Evolutionary conservation across 768 basidiomycete genomes (phyloP).

Genomic region (Leccinum aurantiacum): DNA sequence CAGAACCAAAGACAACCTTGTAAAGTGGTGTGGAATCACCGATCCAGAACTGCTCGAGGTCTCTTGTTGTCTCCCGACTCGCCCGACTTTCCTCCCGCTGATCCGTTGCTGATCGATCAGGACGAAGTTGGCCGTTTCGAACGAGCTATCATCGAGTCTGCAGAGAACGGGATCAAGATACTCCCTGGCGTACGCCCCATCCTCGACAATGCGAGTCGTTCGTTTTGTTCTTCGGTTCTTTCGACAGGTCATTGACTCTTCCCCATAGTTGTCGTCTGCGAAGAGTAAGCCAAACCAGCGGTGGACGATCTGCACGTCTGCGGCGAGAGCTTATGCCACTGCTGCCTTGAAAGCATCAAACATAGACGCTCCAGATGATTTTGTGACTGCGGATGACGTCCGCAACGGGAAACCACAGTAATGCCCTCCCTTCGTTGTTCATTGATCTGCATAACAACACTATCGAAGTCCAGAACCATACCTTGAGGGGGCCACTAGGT

Average conservation of each 20-base stretch:
- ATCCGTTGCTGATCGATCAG: constrained; percentile 35
- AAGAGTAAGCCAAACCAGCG: constrained; percentile 50
- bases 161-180: constrained; percentile 59
- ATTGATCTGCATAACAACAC: constrained; percentile 4
- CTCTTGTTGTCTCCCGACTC: constrained; percentile 6
- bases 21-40: constrained; percentile 64
- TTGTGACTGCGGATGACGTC: constrained; percentile 86
- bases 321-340: constrained; percentile 73
- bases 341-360: constrained; percentile 66
- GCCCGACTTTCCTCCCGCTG: not conserved
- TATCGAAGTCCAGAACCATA: constrained; percentile 79
- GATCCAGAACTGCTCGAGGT: constrained; percentile 74
- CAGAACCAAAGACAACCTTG: constrained; percentile 80
- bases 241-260: constrained; percentile 8
- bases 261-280: constrained; percentile 27
- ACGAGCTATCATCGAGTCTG: constrained; percentile 66
- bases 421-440: constrained; percentile 13
- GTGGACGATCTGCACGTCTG: constrained; percentile 90
- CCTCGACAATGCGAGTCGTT: constrained; percentile 49
- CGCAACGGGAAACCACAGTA: constrained; percentile 77
- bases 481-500: constrained; percentile 75
- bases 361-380: constrained; percentile 67
- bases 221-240: not conserved
- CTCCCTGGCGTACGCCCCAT: constrained; percentile 71
- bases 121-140: constrained; percentile 78